A percentile compares a stretch with the other conserved stretches of the same genome.
Conservation (phyloP, 2,329 filamentous ascomycete species). For the Amylocarpus encephaloides region DNA sequence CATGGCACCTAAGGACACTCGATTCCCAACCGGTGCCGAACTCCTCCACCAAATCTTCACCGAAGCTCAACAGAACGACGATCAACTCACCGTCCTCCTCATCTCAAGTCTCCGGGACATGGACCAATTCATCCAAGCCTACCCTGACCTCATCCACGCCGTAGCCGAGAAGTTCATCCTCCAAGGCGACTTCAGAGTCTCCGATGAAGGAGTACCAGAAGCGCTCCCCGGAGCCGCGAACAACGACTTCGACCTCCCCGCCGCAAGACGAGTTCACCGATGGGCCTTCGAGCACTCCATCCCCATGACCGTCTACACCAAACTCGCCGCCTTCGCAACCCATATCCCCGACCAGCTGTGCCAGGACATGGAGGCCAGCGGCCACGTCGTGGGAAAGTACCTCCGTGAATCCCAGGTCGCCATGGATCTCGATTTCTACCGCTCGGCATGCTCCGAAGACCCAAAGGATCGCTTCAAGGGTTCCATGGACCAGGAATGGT, state of each 20-base stretch:
- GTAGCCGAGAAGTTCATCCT: conserved; percentile 17
- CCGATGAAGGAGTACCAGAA: conserved; percentile 3
- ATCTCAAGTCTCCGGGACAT: conserved; percentile 26
- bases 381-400: conserved; percentile 20
- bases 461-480: conserved; percentile 10
- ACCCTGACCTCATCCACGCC: conserved; percentile 12
- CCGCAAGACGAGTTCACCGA: conserved; percentile 17
- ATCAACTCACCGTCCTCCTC: conserved; percentile 22
- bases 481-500: conserved; percentile 25
- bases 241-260: conserved; percentile 22
- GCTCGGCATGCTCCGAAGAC: conserved; percentile 1
- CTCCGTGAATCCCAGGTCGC: conserved; percentile 17
- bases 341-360: conserved; percentile 18
- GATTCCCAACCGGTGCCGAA: conserved; percentile 7
- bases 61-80: conserved; percentile 8
- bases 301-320: conserved; percentile 23
- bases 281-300: conserved; percentile 18
- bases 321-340: conserved; percentile 20
- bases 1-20: conserved; percentile 12
- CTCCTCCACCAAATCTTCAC: conserved; percentile 14
- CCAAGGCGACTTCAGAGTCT: conserved; percentile 23
- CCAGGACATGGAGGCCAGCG: conserved; percentile 13
- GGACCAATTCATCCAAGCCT: conserved; percentile 10
- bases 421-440: conserved; percentile 25
- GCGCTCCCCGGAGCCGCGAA: conserved; percentile 18